A percentile compares a stretch with the other conserved stretches of the same genome.
Evolutionary conservation across 495 filamentous ascomycete species (phyloP).

Genomic region (Pyrenula massariospora): DNA sequence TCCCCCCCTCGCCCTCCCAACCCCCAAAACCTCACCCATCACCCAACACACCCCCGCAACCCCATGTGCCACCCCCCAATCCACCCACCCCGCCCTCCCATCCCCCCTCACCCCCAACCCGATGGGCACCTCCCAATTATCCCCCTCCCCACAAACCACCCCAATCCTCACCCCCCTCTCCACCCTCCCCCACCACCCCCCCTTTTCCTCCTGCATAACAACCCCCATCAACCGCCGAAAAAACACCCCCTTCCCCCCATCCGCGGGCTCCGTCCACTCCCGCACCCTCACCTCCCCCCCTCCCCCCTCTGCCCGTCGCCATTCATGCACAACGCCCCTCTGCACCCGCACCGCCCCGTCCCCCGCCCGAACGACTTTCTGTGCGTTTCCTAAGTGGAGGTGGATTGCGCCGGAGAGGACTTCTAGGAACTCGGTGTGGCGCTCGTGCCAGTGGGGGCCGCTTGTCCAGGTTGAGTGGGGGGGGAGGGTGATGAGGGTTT

Average conservation of each 20-base stretch:
- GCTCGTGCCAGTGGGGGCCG: constrained; percentile 20
- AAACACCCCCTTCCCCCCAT: constrained; percentile 19
- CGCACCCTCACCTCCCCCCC: constrained; percentile 16
- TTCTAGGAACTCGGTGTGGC: constrained; percentile 20
- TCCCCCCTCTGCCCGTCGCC: constrained; percentile 20
- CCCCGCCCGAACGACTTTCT: neutral
- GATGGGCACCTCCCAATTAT: neutral
- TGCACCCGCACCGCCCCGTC: constrained; percentile 7
- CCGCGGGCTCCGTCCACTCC: constrained; percentile 19
- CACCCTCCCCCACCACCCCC: neutral
- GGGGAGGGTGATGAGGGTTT: constrained; percentile 17
- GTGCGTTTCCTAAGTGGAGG: constrained; percentile 6
- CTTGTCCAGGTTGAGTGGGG: constrained; percentile 16
- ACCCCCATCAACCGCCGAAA: constrained; percentile 24
- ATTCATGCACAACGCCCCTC: constrained; percentile 20
- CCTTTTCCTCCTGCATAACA: neutral
- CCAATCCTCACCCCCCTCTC: neutral
- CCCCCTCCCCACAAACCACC: neutral
- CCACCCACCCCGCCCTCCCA: neutral
- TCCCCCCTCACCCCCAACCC: neutral
- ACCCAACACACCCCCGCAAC: neutral
- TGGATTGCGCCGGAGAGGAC: constrained; percentile 14
- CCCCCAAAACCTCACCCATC: neutral
- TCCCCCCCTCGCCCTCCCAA: neutral
- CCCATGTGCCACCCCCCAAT: neutral